These are phyloP conservation scores for Ustulina deusta DNA, from an alignment of 2,329 filamentous ascomycete species.

Conservation along the genomic window DNA sequence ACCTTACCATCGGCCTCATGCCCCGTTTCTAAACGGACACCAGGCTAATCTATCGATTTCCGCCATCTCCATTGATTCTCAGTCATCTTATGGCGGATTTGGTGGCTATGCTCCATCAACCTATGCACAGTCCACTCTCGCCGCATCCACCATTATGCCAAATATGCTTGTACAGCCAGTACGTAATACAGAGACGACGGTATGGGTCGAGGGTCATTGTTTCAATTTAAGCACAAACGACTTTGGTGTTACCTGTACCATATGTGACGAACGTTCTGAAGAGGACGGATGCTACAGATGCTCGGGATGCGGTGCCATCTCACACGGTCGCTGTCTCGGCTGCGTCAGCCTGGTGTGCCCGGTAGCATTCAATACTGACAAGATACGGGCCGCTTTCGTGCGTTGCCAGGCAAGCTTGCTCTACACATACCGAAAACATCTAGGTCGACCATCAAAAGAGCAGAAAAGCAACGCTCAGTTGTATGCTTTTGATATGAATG, in stretches of 20 bases:
- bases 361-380: constrained; percentile 70
- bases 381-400: constrained; percentile 72
- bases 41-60: constrained; percentile 70
- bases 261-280: constrained; percentile 81
- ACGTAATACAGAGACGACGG: constrained; percentile 79
- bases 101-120: constrained; percentile 83
- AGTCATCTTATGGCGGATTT: constrained; percentile 79
- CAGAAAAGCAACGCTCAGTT: constrained; percentile 71
- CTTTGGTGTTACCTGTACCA: constrained; percentile 70
- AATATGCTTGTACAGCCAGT: constrained; percentile 85
- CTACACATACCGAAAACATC: constrained; percentile 74
- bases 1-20: constrained; percentile 75
- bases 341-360: constrained; percentile 74
- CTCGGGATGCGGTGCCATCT: constrained; percentile 69
- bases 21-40: constrained; percentile 78
- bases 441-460: constrained; percentile 69
- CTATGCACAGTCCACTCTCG: constrained; percentile 87
- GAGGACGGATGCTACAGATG: constrained; percentile 82
- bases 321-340: constrained; percentile 71
- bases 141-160: constrained; percentile 88
- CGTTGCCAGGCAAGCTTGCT: constrained; percentile 74
- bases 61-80: constrained; percentile 70
- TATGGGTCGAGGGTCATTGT: constrained; percentile 89
- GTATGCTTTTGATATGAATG: constrained; percentile 74
- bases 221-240: constrained; percentile 75